These are phyloP conservation scores for Nyctanthes arbortristis DNA, from an alignment of 257 asterid species.

Conservation along the genomic window DNA sequence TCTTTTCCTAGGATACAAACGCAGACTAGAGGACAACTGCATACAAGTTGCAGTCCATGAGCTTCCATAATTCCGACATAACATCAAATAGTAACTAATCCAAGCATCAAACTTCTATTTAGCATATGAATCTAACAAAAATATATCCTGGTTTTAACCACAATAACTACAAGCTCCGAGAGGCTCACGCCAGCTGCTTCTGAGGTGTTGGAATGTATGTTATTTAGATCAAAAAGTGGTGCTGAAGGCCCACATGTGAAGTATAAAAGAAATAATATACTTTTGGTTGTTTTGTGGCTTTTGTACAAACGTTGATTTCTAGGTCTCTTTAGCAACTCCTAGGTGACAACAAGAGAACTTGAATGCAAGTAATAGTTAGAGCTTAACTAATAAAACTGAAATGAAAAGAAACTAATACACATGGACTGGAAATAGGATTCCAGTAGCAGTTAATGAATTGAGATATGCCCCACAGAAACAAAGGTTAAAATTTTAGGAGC, in stretches of 20 bases:
- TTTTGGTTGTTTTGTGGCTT: background rate
- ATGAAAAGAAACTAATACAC: too few relatives aligned
- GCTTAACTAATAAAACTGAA: too few relatives aligned
- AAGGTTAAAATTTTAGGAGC: background rate
- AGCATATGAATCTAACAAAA: background rate
- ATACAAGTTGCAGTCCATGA: background rate
- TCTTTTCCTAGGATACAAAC: slow-evolving; percentile 14
- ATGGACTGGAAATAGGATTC: too few relatives aligned
- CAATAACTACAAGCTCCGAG: background rate
- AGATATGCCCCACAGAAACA: too few relatives aligned
- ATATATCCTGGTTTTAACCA: background rate
- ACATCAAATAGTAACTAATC: background rate
- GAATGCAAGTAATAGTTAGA: too few relatives aligned
- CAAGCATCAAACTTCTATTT: background rate
- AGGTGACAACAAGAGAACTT: too few relatives aligned
- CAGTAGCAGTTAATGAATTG: too few relatives aligned
- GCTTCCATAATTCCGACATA: background rate
- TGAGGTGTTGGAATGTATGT: background rate
- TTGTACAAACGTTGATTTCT: too few relatives aligned
- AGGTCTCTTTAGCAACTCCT: too few relatives aligned
- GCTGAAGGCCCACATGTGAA: background rate
- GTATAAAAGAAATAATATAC: background rate
- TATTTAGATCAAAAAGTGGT: background rate
- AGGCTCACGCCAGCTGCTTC: background rate
- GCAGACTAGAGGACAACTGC: slow-evolving; percentile 9